A percentile compares a stretch with the other conserved stretches of the same genome.
Conservation (phyloP, 331 rosid genomes). For the Prunus yedoensis region DNA sequence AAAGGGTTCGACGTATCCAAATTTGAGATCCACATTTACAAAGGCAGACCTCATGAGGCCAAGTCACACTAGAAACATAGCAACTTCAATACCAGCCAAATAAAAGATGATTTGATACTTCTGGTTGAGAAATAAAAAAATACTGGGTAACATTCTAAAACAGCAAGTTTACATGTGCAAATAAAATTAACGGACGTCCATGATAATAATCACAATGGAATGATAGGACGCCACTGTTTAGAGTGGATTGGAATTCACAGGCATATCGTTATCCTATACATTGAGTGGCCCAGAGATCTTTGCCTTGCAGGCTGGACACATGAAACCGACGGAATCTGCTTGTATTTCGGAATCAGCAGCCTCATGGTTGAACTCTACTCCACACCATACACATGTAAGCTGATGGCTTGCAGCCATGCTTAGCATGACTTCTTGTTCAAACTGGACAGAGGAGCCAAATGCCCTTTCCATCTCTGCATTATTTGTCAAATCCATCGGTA, state of each 20-base stretch:
- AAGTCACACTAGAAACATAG: too few relatives aligned
- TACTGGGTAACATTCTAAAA: background rate
- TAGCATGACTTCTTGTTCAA: conserved; percentile 45
- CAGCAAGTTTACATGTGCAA: background rate
- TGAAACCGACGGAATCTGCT: conserved; percentile 75
- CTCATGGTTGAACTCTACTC: conserved; percentile 60
- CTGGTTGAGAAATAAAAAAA: background rate
- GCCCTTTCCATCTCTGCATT: conserved; percentile 34
- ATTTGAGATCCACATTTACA: too few relatives aligned
- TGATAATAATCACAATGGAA: background rate
- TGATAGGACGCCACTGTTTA: background rate
- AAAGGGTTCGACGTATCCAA: too few relatives aligned
- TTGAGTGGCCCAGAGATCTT: conserved; percentile 62
- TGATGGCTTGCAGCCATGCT: conserved; percentile 37
- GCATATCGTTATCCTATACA: conserved; percentile 44
- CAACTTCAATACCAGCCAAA: too few relatives aligned
- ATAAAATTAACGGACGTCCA: background rate
- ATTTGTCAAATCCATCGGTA: conserved; percentile 38
- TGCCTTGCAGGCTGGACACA: conserved; percentile 73
- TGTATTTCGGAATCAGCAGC: conserved; percentile 61
- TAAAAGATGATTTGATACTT: background rate
- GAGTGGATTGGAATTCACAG: conserved; percentile 30
- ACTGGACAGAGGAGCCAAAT: conserved; percentile 44
- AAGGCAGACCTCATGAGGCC: too few relatives aligned
- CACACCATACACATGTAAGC: conserved; percentile 75